Evolutionary conservation across 805 yeast species (phyloP), one percentile per base, ranked within the genome.

Genomic region (Candida ficus): DNA sequence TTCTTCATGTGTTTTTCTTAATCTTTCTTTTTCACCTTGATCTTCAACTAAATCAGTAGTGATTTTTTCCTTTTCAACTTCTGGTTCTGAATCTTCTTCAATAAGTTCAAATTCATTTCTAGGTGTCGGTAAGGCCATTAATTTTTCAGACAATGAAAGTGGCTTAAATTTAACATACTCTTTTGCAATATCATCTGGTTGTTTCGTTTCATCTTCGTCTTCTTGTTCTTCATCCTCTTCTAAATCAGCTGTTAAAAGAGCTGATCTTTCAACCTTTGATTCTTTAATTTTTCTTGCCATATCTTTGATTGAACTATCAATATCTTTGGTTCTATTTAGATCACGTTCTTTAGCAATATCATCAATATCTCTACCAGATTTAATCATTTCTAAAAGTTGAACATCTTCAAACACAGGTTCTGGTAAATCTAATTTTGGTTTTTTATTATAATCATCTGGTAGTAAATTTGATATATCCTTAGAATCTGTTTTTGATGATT

Each of bases 211-310:
- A 5, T n/a, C 3, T 9, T 25, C 33, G 4, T 28, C 14, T 22
- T 40, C 29, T 6, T 39, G 45, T 14, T 41, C 49, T 38, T 43
- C 45, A 4, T 40, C 51, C 3, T 22, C 42, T 16, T 39, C 49
- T 5, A 37, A 35, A n/a, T 27, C 50, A 34, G 53, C 18, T 29
- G 61, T 36, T 49, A 68, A 35, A 33, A 64, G 23, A 20, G 61
- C 27, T 68, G 80, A 39, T 63, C 47, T 20, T 55, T 50, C 26
- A 61, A 35, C 38, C 57, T 69, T 41, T 50, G 58, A 28, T 58
- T 66, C 44, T 64, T 63, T 42, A 49, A 63, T 20, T 75, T 75
- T 37, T 52, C 50, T 8, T 71, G 80, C 28, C 70, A 52, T 34
- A 20, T 45, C 23, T n/a, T 34, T 33, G 54, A 62, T 38, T 39